Percentiles rank a stretch among this genome's conserved stretches.
Conservation (phyloP, 2,329 filamentous ascomycete genomes). For the Canariomyces notabilis region DNA sequence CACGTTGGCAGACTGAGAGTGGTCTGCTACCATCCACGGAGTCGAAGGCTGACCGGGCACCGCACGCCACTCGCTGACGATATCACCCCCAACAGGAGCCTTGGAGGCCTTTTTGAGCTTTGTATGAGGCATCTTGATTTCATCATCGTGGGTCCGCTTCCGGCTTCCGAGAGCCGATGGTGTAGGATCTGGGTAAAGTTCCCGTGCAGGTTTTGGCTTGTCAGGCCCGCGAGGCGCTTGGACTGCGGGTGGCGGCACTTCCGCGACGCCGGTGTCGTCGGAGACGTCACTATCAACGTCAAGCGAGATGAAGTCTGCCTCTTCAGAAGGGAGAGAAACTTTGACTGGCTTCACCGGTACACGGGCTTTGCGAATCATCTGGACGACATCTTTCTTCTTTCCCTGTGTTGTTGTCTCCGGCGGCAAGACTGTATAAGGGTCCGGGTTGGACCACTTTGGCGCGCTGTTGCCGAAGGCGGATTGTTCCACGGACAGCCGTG, state of each 20-base stretch:
- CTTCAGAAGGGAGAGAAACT: constrained; percentile 49
- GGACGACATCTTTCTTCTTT: constrained; percentile 83
- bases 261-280: constrained; percentile 25
- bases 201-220: constrained; percentile 19
- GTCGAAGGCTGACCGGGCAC: constrained; percentile 38
- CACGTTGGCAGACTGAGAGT: constrained; percentile 49
- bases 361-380: constrained; percentile 85
- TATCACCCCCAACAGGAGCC: constrained; percentile 44
- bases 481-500: constrained; percentile 30
- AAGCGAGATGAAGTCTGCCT: constrained; percentile 87
- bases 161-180: constrained; percentile 54
- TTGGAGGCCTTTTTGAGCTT: constrained; percentile 47
- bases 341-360: constrained; percentile 48
- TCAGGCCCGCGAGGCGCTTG: constrained; percentile 4
- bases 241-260: constrained; percentile 11
- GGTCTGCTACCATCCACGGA: constrained; percentile 61
- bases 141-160: constrained; percentile 70
- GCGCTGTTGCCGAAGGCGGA: constrained; percentile 39
- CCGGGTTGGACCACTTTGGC: constrained; percentile 92
- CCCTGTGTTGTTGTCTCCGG: constrained; percentile 63
- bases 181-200: constrained; percentile 29
- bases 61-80: constrained; percentile 50
- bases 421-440: constrained; percentile 84
- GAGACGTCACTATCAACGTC: constrained; percentile 54
- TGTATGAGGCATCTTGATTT: constrained; percentile 56